These are phyloP conservation scores for Saccharomycopsis fibuligera DNA, from an alignment of 805 yeast genomes.

Conservation along the genomic window DNA sequence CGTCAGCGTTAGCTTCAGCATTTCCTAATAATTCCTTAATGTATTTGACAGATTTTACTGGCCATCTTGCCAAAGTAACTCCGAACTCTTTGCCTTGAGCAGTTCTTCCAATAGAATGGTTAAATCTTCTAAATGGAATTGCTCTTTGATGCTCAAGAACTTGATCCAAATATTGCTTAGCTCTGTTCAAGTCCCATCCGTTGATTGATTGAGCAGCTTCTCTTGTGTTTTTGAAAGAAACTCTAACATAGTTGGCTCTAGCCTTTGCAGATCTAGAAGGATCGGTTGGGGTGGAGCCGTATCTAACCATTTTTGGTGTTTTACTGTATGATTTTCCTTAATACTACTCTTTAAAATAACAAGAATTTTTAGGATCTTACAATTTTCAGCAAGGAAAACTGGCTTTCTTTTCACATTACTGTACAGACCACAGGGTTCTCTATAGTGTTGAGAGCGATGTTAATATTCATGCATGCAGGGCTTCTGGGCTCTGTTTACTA, in stretches of 20 bases:
- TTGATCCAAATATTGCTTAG: slow-evolving; percentile 91
- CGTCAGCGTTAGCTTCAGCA: slow-evolving; percentile 98
- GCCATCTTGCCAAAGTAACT: slow-evolving; percentile 99
- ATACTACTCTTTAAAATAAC: no score
- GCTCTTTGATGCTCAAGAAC: slow-evolving; percentile 99
- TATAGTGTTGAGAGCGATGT: no score
- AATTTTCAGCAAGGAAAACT: no score
- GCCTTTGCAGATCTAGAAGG: slow-evolving; percentile 99
- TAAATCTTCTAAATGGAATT: slow-evolving; percentile 98
- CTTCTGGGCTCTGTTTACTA: no score
- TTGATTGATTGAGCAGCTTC: slow-evolving; percentile 97
- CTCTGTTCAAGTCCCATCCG: slow-evolving; percentile 97
- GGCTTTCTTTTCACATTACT: no score
- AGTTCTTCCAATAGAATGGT: slow-evolving; percentile 96
- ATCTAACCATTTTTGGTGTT: slow-evolving; percentile 78
- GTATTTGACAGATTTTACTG: slow-evolving; percentile 95
- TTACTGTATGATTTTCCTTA: no score
- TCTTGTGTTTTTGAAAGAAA: slow-evolving; percentile 99
- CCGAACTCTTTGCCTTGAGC: slow-evolving; percentile 99
- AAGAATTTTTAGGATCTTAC: no score
- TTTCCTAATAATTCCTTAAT: slow-evolving; percentile 90
- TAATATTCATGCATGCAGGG: no score
- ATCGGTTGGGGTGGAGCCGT: slow-evolving; percentile 98
- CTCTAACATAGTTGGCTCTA: slow-evolving; percentile 99
- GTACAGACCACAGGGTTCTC: no score